Percentiles rank a stretch among this genome's conserved stretches.
These are phyloP conservation scores for Pseudonectria buxi DNA, from an alignment of 2,329 filamentous ascomycete species.

Conservation along the genomic window DNA sequence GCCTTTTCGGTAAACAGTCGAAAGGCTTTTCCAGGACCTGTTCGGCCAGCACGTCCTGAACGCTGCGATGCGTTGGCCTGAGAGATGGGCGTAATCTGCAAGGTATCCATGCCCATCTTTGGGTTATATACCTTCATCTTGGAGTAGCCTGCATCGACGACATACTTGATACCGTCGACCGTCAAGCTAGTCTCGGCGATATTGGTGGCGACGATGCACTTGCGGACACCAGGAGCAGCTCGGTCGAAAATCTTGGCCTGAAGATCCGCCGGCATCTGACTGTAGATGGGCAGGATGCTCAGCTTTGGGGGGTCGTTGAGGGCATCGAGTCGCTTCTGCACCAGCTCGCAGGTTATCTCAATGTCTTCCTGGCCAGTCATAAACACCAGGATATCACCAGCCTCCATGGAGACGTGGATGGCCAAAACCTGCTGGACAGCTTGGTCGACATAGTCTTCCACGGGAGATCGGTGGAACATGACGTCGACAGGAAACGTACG, in stretches of 20 bases:
- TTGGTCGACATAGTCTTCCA: constrained; percentile 96
- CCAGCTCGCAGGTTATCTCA: constrained; percentile 88
- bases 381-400: constrained; percentile 93
- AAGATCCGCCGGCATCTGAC: constrained; percentile 96
- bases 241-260: constrained; percentile 97
- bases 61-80: constrained; percentile 93
- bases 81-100: constrained; percentile 95
- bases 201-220: constrained; percentile 97
- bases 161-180: constrained; percentile 98
- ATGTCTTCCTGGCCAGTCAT: constrained; percentile 99
- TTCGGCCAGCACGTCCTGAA: constrained; percentile 87
- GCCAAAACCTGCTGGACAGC: constrained; percentile 92
- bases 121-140: constrained; percentile 99
- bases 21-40: constrained; percentile 91
- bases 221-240: constrained; percentile 82
- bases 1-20: constrained; percentile 91
- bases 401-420: constrained; percentile 90
- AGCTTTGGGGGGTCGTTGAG: constrained; percentile 93
- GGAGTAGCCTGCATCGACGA: constrained; percentile 91
- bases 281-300: constrained; percentile 94
- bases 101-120: constrained; percentile 97
- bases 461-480: constrained; percentile 88
- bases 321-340: constrained; percentile 78
- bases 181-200: constrained; percentile 98
- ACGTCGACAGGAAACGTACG: constrained; percentile 96